phyloP scores from a whole-genome alignment of 2,329 filamentous ascomycete species.

The Aureobasidium sp. region DNA sequence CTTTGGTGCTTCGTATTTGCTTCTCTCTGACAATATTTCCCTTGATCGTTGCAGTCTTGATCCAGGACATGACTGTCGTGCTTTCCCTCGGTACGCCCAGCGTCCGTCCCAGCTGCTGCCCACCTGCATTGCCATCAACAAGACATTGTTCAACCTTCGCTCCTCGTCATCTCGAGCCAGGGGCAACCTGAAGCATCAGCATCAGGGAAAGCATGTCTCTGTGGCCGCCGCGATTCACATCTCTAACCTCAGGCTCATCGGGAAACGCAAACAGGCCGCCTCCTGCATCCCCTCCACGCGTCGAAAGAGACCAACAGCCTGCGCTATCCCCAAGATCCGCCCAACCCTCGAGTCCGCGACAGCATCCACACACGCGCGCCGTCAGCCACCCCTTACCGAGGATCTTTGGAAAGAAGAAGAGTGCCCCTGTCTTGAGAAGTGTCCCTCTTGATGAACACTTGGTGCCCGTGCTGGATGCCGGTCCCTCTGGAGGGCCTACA shows the following conservation, averaged over 20 bases:
- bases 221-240: slow-evolving; percentile 18
- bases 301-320: not conserved
- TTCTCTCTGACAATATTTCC: not conserved
- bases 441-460: slow-evolving; percentile 32
- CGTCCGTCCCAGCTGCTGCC: not conserved
- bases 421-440: slow-evolving; percentile 26
- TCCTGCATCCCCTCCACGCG: not conserved
- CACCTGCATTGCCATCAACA: not conserved
- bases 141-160: not conserved
- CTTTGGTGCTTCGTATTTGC: slow-evolving; percentile 1
- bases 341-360: slow-evolving; percentile 5
- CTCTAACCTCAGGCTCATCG: not conserved
- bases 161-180: not conserved
- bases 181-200: not conserved
- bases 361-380: slow-evolving; percentile 7
- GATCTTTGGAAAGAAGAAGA: slow-evolving; percentile 52
- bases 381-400: slow-evolving; percentile 69
- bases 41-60: not conserved
- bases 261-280: not conserved
- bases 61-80: slow-evolving; percentile 5
- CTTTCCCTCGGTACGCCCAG: not conserved
- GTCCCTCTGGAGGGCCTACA: slow-evolving; percentile 22
- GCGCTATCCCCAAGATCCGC: not conserved
- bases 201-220: slow-evolving; percentile 16
- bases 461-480: slow-evolving; percentile 26